phyloP scores from a whole-genome alignment of 1,139 yeast species.

The Pichia norvegensis region DNA sequence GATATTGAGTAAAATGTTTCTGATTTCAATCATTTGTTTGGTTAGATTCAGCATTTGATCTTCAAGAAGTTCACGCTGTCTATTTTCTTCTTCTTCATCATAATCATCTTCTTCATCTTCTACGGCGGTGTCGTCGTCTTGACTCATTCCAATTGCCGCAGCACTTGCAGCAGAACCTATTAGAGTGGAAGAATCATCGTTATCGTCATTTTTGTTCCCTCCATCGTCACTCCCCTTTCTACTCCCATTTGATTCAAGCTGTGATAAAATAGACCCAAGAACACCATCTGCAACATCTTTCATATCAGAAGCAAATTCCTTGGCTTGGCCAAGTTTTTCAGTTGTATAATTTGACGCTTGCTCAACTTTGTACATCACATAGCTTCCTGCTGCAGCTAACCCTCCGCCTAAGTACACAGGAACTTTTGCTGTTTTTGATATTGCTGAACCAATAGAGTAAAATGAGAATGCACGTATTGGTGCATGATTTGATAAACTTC shows the following conservation, averaged over 20 bases:
- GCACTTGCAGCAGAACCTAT: constrained; percentile 14
- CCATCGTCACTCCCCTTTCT: constrained; percentile 21
- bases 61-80: constrained; percentile 46
- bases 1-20: constrained; percentile 67
- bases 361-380: constrained; percentile 83
- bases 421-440: constrained; percentile 50
- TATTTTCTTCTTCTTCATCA: constrained; percentile 29
- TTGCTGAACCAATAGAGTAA: constrained; percentile 42
- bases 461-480: constrained; percentile 26
- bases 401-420: constrained; percentile 89
- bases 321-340: constrained; percentile 54
- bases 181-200: constrained; percentile 4
- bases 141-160: constrained; percentile 10
- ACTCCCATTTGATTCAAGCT: constrained; percentile 25
- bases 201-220: constrained; percentile 23
- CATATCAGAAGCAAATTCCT: constrained; percentile 44
- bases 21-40: constrained; percentile 92
- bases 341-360: constrained; percentile 70
- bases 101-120: constrained; percentile 35
- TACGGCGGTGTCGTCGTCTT: constrained; percentile 11
- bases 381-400: constrained; percentile 89
- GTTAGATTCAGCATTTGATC: constrained; percentile 81
- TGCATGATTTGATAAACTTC: constrained; percentile 4
- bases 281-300: constrained; percentile 41
- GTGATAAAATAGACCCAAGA: constrained; percentile 23